Base-by-base conservation (phyloP, 2,329 filamentous ascomycete genomes). In the Hymenoscyphus albidus region DNA sequence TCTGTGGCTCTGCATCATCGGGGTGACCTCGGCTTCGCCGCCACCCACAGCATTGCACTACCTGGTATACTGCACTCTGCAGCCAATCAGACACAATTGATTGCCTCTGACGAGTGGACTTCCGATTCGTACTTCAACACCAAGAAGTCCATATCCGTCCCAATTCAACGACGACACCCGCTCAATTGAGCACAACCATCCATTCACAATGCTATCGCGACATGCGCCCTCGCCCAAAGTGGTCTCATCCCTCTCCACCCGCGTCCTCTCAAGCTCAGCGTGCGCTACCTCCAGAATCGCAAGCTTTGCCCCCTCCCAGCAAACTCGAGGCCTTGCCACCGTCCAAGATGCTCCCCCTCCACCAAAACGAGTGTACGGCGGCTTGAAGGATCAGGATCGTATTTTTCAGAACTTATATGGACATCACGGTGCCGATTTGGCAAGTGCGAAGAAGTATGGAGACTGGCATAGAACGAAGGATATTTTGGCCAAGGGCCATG, bases 381-480 rank as follows among this genome's bases (percentile, higher is more conserved):
- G 92, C 65, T 85, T 99, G 73, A 91, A 88, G 81, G 95, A 99
- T 78, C 93, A 98, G 82, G 95, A 99, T 81, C 89, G 95, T 74
- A 99, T 99, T 80, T 99, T 99, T 82, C 93, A 96, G 82, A 99
- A 99, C 81, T 85, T 99, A 65, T 99, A 99, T 82, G 89, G 92
- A 75, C 92, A 95, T 77, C 92, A 92, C 81, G 93, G 92, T 61
- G 85, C 93, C 68, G 93, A 97, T 78, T 81, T 99, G 73, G 94
- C 95, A 83, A 92, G 88, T 76, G 93, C 95, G 62, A 93, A 92
- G 88, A 97, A 96, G 82, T 96, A 96, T 85, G 95, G 95, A 73
- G 95, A 98, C 79, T 99, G 95, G 95, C 88, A 99, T 83, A 97
- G 96, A 85, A 99, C 95, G 63, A 99, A 99, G 85, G 95, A 99